These are phyloP conservation scores for Novymonas esmeraldas DNA, from an alignment of 208 protist species.

Conservation along the genomic window DNA sequence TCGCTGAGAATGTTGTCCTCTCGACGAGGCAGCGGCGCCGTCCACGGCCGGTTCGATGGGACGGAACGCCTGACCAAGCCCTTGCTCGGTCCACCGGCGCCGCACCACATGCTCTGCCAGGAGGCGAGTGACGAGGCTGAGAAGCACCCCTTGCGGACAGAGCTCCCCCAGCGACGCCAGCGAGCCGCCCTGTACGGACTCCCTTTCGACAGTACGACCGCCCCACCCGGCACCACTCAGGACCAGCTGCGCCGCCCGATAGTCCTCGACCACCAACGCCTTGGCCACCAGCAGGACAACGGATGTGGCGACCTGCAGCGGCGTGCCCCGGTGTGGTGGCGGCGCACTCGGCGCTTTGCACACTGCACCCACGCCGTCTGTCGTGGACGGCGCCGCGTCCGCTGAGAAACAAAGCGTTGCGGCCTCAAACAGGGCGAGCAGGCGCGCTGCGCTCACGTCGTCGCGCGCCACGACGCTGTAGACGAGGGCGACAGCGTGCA, in stretches of 20 bases:
- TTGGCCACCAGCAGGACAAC: constrained; percentile 12
- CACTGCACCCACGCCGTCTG: too few relatives aligned
- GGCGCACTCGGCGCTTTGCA: too few relatives aligned
- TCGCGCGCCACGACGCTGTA: constrained; percentile 25
- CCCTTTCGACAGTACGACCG: neutral
- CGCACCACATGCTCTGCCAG: constrained; percentile 34
- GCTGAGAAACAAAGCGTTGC: neutral
- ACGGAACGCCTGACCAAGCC: constrained; percentile 29
- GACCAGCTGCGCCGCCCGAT: constrained; percentile 7
- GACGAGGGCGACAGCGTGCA: constrained; percentile 22
- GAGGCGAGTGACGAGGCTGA: constrained; percentile 27
- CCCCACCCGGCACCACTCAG: constrained; percentile 3
- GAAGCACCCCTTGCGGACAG: constrained; percentile 10
- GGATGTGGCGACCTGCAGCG: neutral
- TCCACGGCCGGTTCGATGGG: constrained; percentile 13
- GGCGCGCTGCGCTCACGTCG: constrained; percentile 2
- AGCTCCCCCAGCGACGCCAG: neutral
- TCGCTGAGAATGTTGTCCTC: neutral
- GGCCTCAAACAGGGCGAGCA: constrained; percentile 7
- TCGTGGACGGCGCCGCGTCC: too few relatives aligned
- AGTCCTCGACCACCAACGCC: constrained; percentile 17
- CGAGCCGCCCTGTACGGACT: neutral
- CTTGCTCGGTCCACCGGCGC: constrained; percentile 28
- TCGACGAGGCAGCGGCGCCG: neutral
- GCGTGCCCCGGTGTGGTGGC: too few relatives aligned